Evolutionary conservation across 2,329 filamentous ascomycete genomes (phyloP), one percentile per base, ranked within the genome.

Genomic region (Stemphylium vesicarium): DNA sequence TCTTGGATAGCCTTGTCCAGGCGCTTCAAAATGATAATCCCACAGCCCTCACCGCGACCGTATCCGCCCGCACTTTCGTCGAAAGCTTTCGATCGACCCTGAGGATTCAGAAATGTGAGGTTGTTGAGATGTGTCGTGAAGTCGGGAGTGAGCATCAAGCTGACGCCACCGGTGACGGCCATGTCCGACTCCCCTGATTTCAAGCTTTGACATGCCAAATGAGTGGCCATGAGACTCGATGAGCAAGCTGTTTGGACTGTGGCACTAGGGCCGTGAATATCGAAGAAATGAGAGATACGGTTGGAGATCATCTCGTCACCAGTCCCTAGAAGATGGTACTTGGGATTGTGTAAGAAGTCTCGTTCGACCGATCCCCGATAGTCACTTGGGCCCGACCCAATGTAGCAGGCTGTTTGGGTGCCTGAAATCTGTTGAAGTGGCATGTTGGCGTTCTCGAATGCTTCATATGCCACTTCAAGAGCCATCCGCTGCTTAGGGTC

Each of bases 11-110:
- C 60, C 4, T 47, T 13, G 13, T 47, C 52, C 6, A 63, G 53
- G 4, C 46, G 55, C 39, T 72, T 72, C 5, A 73, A 48, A n/a
- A 73, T 29, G 2, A 73, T 20, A 6, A 62, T 58, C 0, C 49
- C 56, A 1, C 84, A 76, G 0, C 85, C 87, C 62, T 89, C 87
- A 1, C 85, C 86, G 24, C 85, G 78, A 0, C 82, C 84, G 64
- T 88, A 90, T 0, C 87, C 87, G 50, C 84, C 83, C 12, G 84
- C 86, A 0, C 78, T 77, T 11, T 76, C 67, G 60, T 87, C 86
- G 47, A 70, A 76, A 43, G 66, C 68, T 39, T 58, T 60, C n/a
- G 54, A 69, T 4, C 42, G 55, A 9, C 72, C 68, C 20, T 69
- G 63, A 9, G 70, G 69, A 2, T 64, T 72, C n/a, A 75, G 62